phyloP scores from a whole-genome alignment of 2,329 filamentous ascomycete genomes.

The Aspergillus thermomutatus region DNA sequence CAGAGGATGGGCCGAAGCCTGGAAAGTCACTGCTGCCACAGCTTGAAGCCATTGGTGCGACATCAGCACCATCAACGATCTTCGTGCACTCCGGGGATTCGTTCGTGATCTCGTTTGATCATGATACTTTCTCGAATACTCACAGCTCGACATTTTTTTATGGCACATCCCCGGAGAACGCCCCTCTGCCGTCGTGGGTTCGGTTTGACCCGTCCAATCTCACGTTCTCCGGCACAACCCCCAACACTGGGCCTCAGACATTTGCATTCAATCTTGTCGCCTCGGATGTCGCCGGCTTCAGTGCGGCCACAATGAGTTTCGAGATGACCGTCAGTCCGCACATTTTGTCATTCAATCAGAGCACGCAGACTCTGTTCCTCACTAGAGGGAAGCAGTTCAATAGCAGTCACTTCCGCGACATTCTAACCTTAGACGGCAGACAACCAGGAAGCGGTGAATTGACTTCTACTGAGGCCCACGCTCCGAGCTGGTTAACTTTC shows the following conservation, averaged over 20 bases:
- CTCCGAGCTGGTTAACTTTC: slow-evolving; percentile 69
- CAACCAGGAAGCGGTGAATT: slow-evolving; percentile 51
- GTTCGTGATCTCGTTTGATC: slow-evolving; percentile 70
- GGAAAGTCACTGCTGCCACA: slow-evolving; percentile 36
- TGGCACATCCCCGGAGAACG: slow-evolving; percentile 70
- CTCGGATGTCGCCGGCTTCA: slow-evolving; percentile 76
- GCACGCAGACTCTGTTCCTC: slow-evolving; percentile 56
- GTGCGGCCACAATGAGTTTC: slow-evolving; percentile 63
- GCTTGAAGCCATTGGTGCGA: slow-evolving; percentile 32
- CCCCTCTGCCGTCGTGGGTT: slow-evolving; percentile 83
- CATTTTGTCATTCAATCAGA: slow-evolving; percentile 62
- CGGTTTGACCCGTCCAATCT: slow-evolving; percentile 64
- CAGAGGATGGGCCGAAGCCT: slow-evolving; percentile 33
- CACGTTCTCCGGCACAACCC: slow-evolving; percentile 68
- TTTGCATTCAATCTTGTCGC: slow-evolving; percentile 73
- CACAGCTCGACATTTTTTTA: slow-evolving; percentile 65
- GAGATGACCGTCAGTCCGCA: slow-evolving; percentile 70
- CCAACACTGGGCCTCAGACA: slow-evolving; percentile 65
- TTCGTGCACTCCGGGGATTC: slow-evolving; percentile 36
- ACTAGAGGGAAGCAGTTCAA: slow-evolving; percentile 51
- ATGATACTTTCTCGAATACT: slow-evolving; percentile 62
- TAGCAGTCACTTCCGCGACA: slow-evolving; percentile 51
- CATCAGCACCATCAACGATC: slow-evolving; percentile 38
- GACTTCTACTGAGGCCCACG: slow-evolving; percentile 48
- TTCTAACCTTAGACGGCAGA: slow-evolving; percentile 58